Evolutionary conservation across 2,329 filamentous ascomycete species (phyloP).

Genomic region (Hypocreales sp.): DNA sequence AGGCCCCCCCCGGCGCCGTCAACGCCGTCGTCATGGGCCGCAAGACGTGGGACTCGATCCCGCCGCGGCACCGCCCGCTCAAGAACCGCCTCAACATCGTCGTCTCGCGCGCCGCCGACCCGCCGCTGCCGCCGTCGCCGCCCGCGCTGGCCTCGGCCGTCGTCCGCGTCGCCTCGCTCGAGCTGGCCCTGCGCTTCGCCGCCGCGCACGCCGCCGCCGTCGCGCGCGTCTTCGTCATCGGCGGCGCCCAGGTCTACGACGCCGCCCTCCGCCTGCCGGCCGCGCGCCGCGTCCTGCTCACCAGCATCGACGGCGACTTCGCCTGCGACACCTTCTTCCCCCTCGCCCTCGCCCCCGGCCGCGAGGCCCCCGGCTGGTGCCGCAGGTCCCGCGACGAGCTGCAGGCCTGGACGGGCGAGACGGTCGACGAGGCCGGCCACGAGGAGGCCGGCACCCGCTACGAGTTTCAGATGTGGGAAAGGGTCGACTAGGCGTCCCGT

Average conservation of each 20-base stretch:
- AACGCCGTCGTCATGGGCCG: constrained; percentile 94
- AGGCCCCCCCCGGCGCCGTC: constrained; percentile 18
- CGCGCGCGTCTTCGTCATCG: constrained; percentile 68
- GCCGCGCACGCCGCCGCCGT: constrained; percentile 13
- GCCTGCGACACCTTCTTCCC: constrained; percentile 67
- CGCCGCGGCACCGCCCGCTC: constrained; percentile 61
- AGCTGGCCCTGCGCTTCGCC: constrained; percentile 37
- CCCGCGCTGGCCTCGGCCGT: constrained; percentile 19
- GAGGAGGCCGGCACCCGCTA: constrained; percentile 51
- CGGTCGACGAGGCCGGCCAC: constrained; percentile 36
- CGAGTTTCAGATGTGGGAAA: constrained; percentile 63
- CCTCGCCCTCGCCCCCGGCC: constrained; percentile 30
- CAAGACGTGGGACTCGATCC: constrained; percentile 92
- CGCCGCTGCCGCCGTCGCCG: constrained; percentile 4
- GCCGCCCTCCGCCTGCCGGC: constrained; percentile 46
- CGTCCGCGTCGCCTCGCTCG: constrained; percentile 42
- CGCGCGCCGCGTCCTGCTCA: constrained; percentile 51
- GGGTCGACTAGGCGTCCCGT: constrained; percentile 20
- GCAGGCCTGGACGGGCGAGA: constrained; percentile 50
- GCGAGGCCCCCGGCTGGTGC: constrained; percentile 32
- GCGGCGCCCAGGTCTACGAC: constrained; percentile 73
- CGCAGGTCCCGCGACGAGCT: constrained; percentile 35
- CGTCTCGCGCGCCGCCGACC: constrained; percentile 41
- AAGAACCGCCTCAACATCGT: constrained; percentile 71
- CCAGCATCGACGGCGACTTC: constrained; percentile 51